These are phyloP conservation scores for Lipomyces japonicus DNA, from an alignment of 805 yeast genomes.

Conservation along the genomic window DNA sequence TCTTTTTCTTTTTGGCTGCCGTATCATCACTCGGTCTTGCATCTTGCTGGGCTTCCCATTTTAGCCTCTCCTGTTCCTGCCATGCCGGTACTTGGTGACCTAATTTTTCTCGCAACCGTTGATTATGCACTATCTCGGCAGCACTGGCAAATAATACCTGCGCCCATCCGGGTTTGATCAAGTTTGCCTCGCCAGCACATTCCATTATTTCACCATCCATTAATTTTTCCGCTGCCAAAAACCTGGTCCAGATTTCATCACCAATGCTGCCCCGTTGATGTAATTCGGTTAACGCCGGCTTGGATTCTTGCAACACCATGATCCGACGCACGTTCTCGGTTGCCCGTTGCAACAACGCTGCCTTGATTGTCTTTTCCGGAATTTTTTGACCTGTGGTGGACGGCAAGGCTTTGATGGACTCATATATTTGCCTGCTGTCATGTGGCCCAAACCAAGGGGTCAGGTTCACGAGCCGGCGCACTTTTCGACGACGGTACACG, in stretches of 20 bases:
- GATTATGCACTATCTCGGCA: slow-evolving; percentile 88
- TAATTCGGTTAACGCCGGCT: slow-evolving; percentile 61
- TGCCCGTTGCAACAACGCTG: slow-evolving; percentile 66
- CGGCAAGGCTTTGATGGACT: slow-evolving; percentile 45
- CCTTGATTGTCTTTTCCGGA: slow-evolving; percentile 72
- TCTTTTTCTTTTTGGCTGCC: neutral
- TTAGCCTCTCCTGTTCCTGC: slow-evolving; percentile 8
- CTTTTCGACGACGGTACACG: slow-evolving; percentile 31
- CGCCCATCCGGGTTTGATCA: slow-evolving; percentile 74
- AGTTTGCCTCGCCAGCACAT: slow-evolving; percentile 69
- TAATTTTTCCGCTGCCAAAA: slow-evolving; percentile 68
- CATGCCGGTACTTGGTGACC: slow-evolving; percentile 16
- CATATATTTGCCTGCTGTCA: slow-evolving; percentile 60
- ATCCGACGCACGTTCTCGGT: slow-evolving; percentile 84
- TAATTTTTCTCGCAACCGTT: slow-evolving; percentile 79
- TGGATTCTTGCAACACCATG: slow-evolving; percentile 74
- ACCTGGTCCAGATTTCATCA: slow-evolving; percentile 80
- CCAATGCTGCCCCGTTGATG: slow-evolving; percentile 90
- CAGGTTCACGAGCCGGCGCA: slow-evolving; percentile 51
- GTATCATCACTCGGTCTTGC: neutral
- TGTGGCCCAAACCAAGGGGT: slow-evolving; percentile 70
- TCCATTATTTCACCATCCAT: slow-evolving; percentile 79
- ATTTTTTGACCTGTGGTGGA: slow-evolving; percentile 49
- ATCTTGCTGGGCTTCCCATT: slow-evolving; percentile 6
- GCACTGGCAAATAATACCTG: slow-evolving; percentile 69